Evolutionary conservation across 768 basidiomycete species (phyloP).

Genomic region (Macrolepiota dolichaula): DNA sequence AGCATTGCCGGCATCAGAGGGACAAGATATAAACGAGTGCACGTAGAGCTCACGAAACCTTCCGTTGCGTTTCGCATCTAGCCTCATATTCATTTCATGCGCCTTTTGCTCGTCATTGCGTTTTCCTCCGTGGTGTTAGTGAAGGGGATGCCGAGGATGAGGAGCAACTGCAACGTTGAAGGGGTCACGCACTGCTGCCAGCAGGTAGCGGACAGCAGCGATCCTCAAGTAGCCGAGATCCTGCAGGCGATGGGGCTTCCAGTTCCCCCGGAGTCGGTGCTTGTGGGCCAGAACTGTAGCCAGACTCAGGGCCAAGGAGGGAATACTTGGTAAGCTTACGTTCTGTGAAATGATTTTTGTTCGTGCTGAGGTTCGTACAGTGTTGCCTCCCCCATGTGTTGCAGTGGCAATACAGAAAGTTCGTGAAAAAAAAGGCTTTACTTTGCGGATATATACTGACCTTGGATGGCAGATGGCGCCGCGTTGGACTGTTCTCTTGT

Average conservation of each 20-base stretch:
- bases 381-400: conserved; percentile 1
- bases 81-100: background rate
- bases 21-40: background rate
- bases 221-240: background rate
- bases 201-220: background rate
- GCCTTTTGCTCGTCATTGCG: background rate
- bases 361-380: background rate
- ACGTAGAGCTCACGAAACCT: background rate
- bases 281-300: background rate
- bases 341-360: background rate
- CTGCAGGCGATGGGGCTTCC: background rate
- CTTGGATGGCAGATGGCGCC: background rate
- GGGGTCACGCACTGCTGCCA: conserved; percentile 5
- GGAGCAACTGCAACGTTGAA: conserved; percentile 4
- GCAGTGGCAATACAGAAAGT: background rate
- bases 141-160: background rate
- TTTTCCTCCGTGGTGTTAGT: background rate
- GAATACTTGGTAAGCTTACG: background rate
- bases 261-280: background rate
- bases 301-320: background rate
- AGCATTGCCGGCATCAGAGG: background rate
- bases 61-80: background rate
- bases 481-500: background rate
- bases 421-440: background rate
- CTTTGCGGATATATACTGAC: background rate